Evolutionary conservation across 2,329 filamentous ascomycete species (phyloP).

Genomic region (Calonectria pseudoreteaudii): DNA sequence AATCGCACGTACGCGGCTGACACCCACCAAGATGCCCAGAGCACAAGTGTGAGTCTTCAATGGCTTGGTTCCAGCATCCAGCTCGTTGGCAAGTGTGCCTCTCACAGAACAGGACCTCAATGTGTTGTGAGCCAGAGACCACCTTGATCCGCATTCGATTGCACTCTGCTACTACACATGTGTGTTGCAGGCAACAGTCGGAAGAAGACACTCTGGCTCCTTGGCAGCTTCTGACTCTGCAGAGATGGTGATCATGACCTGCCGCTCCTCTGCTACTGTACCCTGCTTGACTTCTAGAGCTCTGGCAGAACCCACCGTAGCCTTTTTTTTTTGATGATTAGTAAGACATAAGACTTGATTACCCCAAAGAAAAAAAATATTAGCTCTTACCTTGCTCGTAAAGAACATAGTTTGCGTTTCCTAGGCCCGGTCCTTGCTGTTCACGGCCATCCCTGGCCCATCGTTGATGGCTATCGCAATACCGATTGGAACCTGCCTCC

Average conservation of each 20-base stretch:
- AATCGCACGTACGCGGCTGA: background rate
- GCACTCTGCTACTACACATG: constrained; percentile 31
- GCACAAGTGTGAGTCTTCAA: constrained; percentile 29
- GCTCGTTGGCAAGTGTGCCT: constrained; percentile 33
- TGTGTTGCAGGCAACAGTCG: constrained; percentile 35
- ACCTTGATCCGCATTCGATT: constrained; percentile 18
- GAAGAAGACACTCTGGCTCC: constrained; percentile 25
- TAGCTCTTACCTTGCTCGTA: constrained; percentile 42
- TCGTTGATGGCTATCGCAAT: constrained; percentile 39
- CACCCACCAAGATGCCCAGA: constrained; percentile 26
- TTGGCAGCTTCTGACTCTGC: constrained; percentile 36
- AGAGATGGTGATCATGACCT: constrained; percentile 39
- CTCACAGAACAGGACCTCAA: constrained; percentile 31
- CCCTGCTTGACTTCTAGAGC: constrained; percentile 19
- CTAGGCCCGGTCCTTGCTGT: constrained; percentile 24
- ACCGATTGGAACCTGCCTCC: constrained; percentile 33
- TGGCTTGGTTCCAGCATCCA: constrained; percentile 31
- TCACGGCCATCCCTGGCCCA: constrained; percentile 22
- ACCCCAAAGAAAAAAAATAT: no score
- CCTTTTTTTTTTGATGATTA: constrained; percentile 14
- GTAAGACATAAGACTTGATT: background rate
- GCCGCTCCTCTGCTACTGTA: constrained; percentile 23
- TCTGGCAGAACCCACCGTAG: constrained; percentile 21
- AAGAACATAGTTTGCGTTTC: constrained; percentile 25
- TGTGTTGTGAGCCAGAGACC: background rate